phyloP scores from a whole-genome alignment of 306 rosid species.

The Lithocarpus polystachyus region DNA sequence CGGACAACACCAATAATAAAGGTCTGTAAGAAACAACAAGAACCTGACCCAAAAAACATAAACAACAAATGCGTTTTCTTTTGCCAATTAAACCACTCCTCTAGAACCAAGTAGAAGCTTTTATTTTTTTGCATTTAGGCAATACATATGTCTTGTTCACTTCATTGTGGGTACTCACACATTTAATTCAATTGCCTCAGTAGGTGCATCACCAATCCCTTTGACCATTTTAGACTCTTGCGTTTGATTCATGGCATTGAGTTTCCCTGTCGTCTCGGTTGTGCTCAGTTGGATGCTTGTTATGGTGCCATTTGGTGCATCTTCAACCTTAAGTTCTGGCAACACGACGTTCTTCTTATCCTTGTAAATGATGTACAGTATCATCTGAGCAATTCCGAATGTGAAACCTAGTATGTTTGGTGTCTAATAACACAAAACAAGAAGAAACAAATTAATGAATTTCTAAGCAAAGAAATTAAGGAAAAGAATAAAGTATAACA shows the following conservation, averaged over 20 bases:
- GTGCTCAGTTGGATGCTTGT: neutral
- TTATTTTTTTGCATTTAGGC: neutral
- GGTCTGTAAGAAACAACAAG: no score
- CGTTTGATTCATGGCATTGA: neutral
- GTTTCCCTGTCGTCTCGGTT: neutral
- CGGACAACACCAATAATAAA: no score
- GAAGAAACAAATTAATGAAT: neutral
- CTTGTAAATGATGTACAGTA: conserved; percentile 32
- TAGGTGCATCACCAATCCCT: neutral
- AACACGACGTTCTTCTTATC: neutral
- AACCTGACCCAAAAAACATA: no score
- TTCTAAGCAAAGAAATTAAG: neutral
- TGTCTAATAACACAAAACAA: conserved; percentile 14
- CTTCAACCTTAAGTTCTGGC: conserved; percentile 21
- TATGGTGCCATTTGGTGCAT: neutral
- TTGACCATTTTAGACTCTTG: neutral
- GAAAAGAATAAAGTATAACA: neutral
- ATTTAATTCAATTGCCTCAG: neutral
- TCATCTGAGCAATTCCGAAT: conserved; percentile 41
- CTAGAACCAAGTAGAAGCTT: neutral
- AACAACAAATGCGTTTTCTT: neutral
- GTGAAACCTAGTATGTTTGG: conserved; percentile 41
- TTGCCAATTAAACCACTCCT: neutral
- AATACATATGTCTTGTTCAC: no score
- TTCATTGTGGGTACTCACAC: neutral